Evolutionary conservation across 305 asterid genomes (phyloP), one percentile per base, ranked within the genome.

Genomic region (Euphrasia arctica): DNA sequence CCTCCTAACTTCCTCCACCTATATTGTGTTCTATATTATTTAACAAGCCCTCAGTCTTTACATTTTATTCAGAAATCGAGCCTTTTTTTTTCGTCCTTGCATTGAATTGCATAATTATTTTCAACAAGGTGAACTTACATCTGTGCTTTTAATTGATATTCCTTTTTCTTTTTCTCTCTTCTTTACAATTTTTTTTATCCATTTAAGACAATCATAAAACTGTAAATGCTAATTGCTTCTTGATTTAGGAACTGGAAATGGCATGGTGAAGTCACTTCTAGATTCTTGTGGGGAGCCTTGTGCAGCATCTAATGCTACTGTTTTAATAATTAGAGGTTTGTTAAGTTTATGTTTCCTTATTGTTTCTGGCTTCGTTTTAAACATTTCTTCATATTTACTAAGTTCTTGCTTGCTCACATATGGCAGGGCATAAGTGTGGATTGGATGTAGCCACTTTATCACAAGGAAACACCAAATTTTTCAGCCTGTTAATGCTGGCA

Each of bases 401-500:
- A n/a, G 57, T 50, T 32, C 42, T 47, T 62, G 65, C 57, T 59
- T 74, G 61, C 66, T 61, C 56, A 32, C 25, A 71, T 66, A 70
- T 78, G 72, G 74, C 83, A 90, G 99, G 99, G 63, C 89, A 83
- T 65, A 93, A 81, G 75, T 74, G 88, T 56, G 71, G 88, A 56
- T 77, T 91, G 82, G 98, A 91, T 74, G 83, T 91, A 70, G 90
- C 95, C 64, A 91, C 98, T 59, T 72, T 91, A 49, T 54, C 83
- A 11, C 96, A 89, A 76, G 95, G 90, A 74, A 74, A 75, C 64
- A 75, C 79, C 68, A 80, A 64, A 63, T 88, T 76, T 68, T 91
- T 89, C 78, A 83, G 95, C 58, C 69, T 89, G 69, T 73, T 91
- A 83, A 91, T 91, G 98, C 85, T 91, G 75, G 96, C 98, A 70